Conservation (phyloP, 2,329 filamentous ascomycete species). For the Aaosphaeria pasadenensis region DNA sequence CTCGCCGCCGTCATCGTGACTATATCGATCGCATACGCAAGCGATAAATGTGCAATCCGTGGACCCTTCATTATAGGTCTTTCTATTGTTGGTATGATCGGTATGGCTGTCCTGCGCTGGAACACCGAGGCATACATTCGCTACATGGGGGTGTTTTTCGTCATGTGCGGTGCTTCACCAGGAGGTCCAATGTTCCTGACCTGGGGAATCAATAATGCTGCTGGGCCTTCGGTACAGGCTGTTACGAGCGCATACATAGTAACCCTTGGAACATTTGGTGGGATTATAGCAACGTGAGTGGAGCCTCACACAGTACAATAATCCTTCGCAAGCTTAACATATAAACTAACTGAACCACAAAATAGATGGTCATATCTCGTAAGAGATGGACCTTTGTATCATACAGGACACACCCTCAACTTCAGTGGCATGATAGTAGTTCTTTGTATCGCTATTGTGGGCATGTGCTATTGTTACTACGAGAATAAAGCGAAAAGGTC, state of each 20-base stretch:
- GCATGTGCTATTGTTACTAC: not conserved
- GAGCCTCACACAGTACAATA: too few relatives aligned
- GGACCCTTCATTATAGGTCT: not conserved
- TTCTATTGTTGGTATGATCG: not conserved
- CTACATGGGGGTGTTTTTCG: not conserved
- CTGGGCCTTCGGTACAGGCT: not conserved
- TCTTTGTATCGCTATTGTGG: not conserved
- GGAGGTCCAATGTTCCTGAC: not conserved
- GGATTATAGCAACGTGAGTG: not conserved
- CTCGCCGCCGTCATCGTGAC: not conserved
- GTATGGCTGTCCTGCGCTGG: not conserved
- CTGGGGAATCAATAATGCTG: not conserved
- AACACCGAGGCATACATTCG: not conserved
- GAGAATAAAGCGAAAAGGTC: not conserved
- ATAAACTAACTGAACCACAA: too few relatives aligned
- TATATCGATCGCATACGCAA: not conserved
- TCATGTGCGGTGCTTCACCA: not conserved
- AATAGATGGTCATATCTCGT: not conserved
- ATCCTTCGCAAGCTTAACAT: too few relatives aligned
- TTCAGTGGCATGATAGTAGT: not conserved
- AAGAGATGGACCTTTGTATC: not conserved
- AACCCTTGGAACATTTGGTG: not conserved
- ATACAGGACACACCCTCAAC: not conserved
- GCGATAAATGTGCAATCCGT: not conserved
- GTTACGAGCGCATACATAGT: not conserved